Percentiles rank a stretch among this genome's conserved stretches.
phyloP scores from a whole-genome alignment of 2,329 filamentous ascomycete species.

The Calonectria pauciramosa region DNA sequence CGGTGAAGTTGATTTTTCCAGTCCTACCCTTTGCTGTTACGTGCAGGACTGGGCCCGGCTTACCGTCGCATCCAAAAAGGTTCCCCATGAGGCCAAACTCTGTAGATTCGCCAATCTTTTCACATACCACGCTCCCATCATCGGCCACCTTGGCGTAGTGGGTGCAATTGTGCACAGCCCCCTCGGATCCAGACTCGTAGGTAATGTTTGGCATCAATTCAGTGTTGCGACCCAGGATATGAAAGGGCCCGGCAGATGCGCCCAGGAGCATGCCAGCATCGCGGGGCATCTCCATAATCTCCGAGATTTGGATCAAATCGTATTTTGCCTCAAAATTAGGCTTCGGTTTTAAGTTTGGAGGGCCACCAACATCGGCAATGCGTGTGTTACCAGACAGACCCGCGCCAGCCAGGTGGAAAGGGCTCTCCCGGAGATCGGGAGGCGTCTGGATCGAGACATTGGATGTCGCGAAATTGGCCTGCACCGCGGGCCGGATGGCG shows the following conservation, averaged over 20 bases:
- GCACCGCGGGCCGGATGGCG: conserved; percentile 34
- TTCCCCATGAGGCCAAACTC: conserved; percentile 60
- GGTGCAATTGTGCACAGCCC: conserved; percentile 43
- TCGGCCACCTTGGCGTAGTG: conserved; percentile 44
- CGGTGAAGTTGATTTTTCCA: conserved; percentile 48
- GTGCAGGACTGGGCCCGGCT: conserved; percentile 51
- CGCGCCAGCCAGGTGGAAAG: conserved; percentile 53
- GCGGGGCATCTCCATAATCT: conserved; percentile 52
- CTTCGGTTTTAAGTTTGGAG: conserved; percentile 54
- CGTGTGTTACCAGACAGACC: conserved; percentile 56
- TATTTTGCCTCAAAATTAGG: conserved; percentile 53
- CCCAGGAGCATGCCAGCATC: conserved; percentile 53
- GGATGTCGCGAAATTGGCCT: conserved; percentile 40
- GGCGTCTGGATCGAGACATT: conserved; percentile 45
- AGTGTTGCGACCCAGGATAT: conserved; percentile 56
- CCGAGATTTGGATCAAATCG: conserved; percentile 47
- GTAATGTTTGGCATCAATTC: conserved; percentile 57
- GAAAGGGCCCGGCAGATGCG: conserved; percentile 59
- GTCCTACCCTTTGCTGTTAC: conserved; percentile 49
- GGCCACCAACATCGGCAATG: conserved; percentile 60
- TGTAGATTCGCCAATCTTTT: conserved; percentile 42
- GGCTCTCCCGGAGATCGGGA: conserved; percentile 54
- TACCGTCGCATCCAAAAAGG: conserved; percentile 54
- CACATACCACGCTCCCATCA: conserved; percentile 34
- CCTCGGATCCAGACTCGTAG: conserved; percentile 42